phyloP scores from a whole-genome alignment of 192 early-diverging fungal species.

The Backusella psychrophila region DNA sequence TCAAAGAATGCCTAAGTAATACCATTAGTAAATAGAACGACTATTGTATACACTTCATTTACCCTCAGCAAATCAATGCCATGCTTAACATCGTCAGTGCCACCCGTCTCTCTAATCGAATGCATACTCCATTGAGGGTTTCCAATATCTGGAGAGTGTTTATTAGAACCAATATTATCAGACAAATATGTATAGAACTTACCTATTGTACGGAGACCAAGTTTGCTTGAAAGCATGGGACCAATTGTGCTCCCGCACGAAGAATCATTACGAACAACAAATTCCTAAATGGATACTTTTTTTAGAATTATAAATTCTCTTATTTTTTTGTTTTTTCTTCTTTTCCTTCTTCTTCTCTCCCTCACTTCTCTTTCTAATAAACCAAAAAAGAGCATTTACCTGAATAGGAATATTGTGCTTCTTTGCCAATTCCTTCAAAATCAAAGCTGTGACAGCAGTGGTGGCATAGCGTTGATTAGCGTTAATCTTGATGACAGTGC shows the following conservation, averaged over 20 bases:
- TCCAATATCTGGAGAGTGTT: slow-evolving; percentile 71
- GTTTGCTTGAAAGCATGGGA: slow-evolving; percentile 90
- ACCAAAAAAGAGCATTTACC: slow-evolving; percentile 28
- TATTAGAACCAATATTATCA: background rate
- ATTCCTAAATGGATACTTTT: slow-evolving; percentile 43
- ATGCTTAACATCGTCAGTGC: slow-evolving; percentile 83
- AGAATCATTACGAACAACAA: slow-evolving; percentile 91
- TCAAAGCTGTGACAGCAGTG: slow-evolving; percentile 67
- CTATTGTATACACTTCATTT: background rate
- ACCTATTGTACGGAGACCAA: slow-evolving; percentile 94
- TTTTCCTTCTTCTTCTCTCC: background rate
- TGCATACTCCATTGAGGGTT: slow-evolving; percentile 98
- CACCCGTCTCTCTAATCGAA: slow-evolving; percentile 90
- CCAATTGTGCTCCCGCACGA: slow-evolving; percentile 98
- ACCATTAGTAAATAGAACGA: background rate
- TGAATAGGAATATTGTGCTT: slow-evolving; percentile 81
- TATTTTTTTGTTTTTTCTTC: background rate
- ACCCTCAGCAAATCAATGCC: slow-evolving; percentile 85
- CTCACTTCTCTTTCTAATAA: too few species aligned
- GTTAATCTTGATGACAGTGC: slow-evolving; percentile 95
- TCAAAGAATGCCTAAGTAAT: slow-evolving; percentile 24
- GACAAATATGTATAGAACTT: slow-evolving; percentile 8
- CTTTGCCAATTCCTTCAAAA: slow-evolving; percentile 77
- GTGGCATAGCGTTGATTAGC: slow-evolving; percentile 93
- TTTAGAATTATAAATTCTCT: background rate